Evolutionary conservation across 163 green algal genomes (phyloP).

Genomic region (Prototheca stagnorum): DNA sequence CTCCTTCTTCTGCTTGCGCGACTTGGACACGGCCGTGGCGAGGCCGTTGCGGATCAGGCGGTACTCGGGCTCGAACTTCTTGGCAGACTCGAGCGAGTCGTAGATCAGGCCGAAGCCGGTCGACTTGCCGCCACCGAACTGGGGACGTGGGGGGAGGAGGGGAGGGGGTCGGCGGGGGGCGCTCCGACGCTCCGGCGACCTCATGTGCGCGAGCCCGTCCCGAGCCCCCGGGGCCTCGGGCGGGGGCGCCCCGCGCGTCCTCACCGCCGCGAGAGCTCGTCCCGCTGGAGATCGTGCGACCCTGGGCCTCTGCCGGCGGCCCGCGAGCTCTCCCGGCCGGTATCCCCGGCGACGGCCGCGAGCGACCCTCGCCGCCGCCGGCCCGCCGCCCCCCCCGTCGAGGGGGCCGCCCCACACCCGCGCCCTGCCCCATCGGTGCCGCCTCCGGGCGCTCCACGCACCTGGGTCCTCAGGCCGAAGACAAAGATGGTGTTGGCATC

Average conservation of each 20-base stretch:
- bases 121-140: slow-evolving; percentile 98
- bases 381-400: too few species aligned
- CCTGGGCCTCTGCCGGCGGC: too few species aligned
- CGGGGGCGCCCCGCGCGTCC: too few species aligned
- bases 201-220: not conserved
- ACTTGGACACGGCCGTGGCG: slow-evolving; percentile 60
- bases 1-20: slow-evolving; percentile 99
- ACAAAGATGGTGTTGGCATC: slow-evolving; percentile 76
- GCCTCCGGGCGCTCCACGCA: too few species aligned
- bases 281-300: too few species aligned
- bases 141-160: slow-evolving; percentile 6
- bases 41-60: slow-evolving; percentile 85
- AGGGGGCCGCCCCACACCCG: too few species aligned
- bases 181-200: not conserved
- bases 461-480: slow-evolving; percentile 94
- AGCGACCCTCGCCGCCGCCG: too few species aligned
- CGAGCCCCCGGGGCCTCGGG: too few species aligned
- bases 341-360: too few species aligned
- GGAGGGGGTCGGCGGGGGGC: not conserved
- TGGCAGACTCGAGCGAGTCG: slow-evolving; percentile 76
- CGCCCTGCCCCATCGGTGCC: too few species aligned
- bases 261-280: too few species aligned
- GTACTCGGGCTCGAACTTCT: slow-evolving; percentile 99
- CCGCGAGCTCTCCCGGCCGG: too few species aligned
- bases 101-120: slow-evolving; percentile 99